phyloP scores from a whole-genome alignment of 768 basidiomycete species.

The Fistulinella prunicolor region DNA sequence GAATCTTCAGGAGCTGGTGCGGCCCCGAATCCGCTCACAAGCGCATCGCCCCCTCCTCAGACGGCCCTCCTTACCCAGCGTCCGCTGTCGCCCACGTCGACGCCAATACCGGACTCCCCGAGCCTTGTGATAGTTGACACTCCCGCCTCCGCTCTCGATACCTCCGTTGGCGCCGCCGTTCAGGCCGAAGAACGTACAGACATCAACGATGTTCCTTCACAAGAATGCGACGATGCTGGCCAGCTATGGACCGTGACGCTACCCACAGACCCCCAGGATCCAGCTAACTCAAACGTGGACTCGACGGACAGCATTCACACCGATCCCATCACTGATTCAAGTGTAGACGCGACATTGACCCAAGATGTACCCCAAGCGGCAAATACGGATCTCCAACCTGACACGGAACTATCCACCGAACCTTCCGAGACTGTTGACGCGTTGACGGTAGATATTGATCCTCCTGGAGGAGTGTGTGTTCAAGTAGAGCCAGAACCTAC shows the following conservation, averaged over 20 bases:
- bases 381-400: background rate
- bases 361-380: constrained; percentile 1
- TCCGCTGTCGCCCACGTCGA: constrained; percentile 42
- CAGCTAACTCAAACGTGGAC: background rate
- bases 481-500: constrained; percentile 2
- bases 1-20: constrained; percentile 50
- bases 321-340: background rate
- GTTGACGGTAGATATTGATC: background rate
- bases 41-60: constrained; percentile 41
- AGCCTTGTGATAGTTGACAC: background rate
- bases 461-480: background rate
- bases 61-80: constrained; percentile 25
- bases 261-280: background rate
- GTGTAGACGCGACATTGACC: background rate
- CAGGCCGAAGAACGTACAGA: too few relatives aligned
- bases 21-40: constrained; percentile 33
- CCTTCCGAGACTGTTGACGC: background rate
- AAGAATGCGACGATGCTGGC: background rate
- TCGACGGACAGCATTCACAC: too few relatives aligned
- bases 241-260: background rate
- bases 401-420: background rate
- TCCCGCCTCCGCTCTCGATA: background rate
- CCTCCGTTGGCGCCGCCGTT: background rate
- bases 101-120: constrained; percentile 45
- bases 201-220: too few relatives aligned